A percentile compares a stretch with the other conserved stretches of the same genome.
Conservation (phyloP, 2,329 filamentous ascomycete genomes). For the Aureobasidium melanogenum region DNA sequence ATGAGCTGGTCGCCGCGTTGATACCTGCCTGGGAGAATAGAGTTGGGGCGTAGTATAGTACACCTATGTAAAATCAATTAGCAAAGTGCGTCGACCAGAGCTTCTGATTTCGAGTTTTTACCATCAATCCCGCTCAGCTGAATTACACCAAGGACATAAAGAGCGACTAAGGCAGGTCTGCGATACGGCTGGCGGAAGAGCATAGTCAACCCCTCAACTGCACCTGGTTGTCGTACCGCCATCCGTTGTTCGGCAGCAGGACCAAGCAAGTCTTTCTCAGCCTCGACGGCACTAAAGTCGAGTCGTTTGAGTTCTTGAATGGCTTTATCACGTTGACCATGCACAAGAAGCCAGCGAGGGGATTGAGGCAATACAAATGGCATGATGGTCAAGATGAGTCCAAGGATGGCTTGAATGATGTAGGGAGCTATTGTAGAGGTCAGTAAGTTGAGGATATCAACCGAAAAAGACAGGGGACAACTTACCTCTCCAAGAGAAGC, state of each 20-base stretch:
- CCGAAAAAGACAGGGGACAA: conserved; percentile 29
- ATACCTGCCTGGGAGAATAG: conserved; percentile 51
- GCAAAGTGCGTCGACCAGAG: conserved; percentile 44
- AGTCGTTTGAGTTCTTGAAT: conserved; percentile 33
- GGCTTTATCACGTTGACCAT: conserved; percentile 41
- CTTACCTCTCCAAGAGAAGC: conserved; percentile 7
- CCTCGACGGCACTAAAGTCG: conserved; percentile 31
- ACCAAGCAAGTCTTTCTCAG: conserved; percentile 39
- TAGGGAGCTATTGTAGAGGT: conserved; percentile 35
- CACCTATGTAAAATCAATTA: neutral
- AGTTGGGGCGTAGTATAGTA: conserved; percentile 45
- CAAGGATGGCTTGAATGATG: conserved; percentile 37
- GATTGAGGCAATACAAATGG: conserved; percentile 45
- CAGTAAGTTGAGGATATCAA: conserved; percentile 39
- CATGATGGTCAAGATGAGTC: conserved; percentile 30
- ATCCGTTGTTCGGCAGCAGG: conserved; percentile 15
- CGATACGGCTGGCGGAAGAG: conserved; percentile 25
- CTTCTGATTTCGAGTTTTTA: conserved; percentile 12
- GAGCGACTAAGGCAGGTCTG: conserved; percentile 41
- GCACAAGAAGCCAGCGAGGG: conserved; percentile 47
- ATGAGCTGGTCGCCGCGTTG: conserved; percentile 40
- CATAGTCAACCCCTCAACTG: conserved; percentile 17
- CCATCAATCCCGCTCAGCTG: conserved; percentile 56
- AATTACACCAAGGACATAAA: conserved; percentile 51
- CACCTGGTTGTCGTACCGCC: conserved; percentile 7